Percentiles rank a stretch among this genome's conserved stretches.
Evolutionary conservation across 257 asterid species (phyloP).

Genomic region (Gentiana dahurica): DNA sequence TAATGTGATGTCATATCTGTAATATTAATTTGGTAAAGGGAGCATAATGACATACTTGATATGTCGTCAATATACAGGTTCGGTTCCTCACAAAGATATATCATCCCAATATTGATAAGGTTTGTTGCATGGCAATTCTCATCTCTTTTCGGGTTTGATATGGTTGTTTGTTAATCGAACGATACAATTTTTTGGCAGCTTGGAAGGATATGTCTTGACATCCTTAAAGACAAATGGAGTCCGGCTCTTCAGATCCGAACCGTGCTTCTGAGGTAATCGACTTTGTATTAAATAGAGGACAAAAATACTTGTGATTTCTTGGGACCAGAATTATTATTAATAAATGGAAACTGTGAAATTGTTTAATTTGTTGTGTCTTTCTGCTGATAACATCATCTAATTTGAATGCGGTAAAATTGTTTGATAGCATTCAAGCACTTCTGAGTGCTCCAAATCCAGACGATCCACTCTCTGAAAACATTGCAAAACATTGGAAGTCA

Average conservation of each 20-base stretch:
- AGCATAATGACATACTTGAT: too few species aligned
- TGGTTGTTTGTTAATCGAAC: conserved; percentile 6
- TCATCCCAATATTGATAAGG: conserved; percentile 99
- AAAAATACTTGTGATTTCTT: not conserved
- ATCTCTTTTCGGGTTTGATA: conserved; percentile 1
- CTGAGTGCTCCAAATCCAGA: conserved; percentile 98
- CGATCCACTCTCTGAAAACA: conserved; percentile 97
- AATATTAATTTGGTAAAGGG: too few species aligned
- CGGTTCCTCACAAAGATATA: conserved; percentile 98
- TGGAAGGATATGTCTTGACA: conserved; percentile 98
- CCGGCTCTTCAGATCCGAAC: conserved; percentile 99
- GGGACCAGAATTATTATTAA: not conserved
- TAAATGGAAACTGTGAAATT: not conserved
- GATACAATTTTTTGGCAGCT: conserved; percentile 43
- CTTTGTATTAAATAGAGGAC: not conserved
- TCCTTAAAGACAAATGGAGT: conserved; percentile 99
- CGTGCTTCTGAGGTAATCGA: conserved; percentile 75
- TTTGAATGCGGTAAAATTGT: too few species aligned
- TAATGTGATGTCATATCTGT: too few species aligned
- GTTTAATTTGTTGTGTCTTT: not conserved
- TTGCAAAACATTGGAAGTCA: conserved; percentile 98
- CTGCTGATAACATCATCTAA: too few species aligned
- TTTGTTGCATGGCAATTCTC: conserved; percentile 16
- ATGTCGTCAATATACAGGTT: conserved; percentile 44
- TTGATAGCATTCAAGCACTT: conserved; percentile 93